Base-by-base conservation (phyloP, 768 basidiomycete genomes). In the Psilocybe sp. region DNA sequence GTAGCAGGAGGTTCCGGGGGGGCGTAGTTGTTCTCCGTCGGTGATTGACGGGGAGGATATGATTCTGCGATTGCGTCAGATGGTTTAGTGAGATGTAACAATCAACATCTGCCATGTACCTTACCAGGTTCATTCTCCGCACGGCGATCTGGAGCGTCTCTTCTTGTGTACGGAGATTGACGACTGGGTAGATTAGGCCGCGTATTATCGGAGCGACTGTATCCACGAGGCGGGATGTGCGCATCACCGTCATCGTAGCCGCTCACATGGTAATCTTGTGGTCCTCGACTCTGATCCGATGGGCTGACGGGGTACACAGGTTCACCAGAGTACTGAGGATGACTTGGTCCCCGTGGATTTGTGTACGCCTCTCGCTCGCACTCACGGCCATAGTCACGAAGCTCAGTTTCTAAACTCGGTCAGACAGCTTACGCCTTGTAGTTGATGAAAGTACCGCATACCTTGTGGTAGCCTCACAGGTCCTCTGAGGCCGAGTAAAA, bases 401-500 rank as follows among this genome's bases (percentile, higher is more conserved):
- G 23, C 23, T 28, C 23, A 28, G 7, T 28, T 28, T 28, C 23
- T 28, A 28, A 28, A 38, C 10, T 10, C 14, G 10, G n/a, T 38
- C 10, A 38, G 37, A 18, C 18, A 14, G 10, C 3, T 3, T 38
- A 18, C 37, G 37, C 18, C 3, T 28, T 7, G 7, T 28, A 28
- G 3, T 28, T 28, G 4, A 28, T 28, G 7, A 7, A 28, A 4
- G 23, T 28, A 3, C 23, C 23, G 7, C 23, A 19, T 45, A 13
- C 35, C 45, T 47, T 11, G 51, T n/a, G 44, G 38, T 37, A 58
- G 46, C 50, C 1, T 56, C 55, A n/a, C n/a, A n/a, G n/a, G 33
- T 12, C 56, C 58, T 48, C 56, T 60, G 7, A 69, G 54, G 31
- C 58, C 53, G 42, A 58, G 49, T 16, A 73, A 49, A 20, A 47